phyloP scores from a whole-genome alignment of 768 basidiomycete genomes.

The Suillus spraguei region DNA sequence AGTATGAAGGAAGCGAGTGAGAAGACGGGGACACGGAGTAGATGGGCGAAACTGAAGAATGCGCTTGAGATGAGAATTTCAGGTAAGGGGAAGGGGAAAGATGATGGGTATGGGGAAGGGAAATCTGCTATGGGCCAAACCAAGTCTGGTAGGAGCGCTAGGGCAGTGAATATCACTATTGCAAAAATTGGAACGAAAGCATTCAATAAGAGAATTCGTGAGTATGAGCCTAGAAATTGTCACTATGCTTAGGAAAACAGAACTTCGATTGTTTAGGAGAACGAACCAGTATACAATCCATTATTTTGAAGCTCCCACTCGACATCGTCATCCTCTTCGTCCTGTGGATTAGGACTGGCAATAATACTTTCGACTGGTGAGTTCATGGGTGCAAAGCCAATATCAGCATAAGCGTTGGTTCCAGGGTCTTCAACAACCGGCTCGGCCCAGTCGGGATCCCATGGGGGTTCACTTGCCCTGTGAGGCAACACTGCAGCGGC shows the following conservation, averaged over 20 bases:
- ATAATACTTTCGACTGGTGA: constrained; percentile 34
- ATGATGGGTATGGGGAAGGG: constrained; percentile 45
- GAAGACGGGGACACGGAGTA: constrained; percentile 35
- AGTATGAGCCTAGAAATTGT: constrained; percentile 58
- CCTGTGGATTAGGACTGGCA: constrained; percentile 41
- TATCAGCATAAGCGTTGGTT: constrained; percentile 14
- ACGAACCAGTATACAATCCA: constrained; percentile 52
- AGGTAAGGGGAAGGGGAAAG: constrained; percentile 64
- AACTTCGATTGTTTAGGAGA: constrained; percentile 3
- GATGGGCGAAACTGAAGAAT: constrained; percentile 44
- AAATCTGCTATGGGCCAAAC: constrained; percentile 45
- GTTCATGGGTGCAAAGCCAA: constrained; percentile 33
- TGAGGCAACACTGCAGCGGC: constrained; percentile 30
- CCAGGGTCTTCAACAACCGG: no score
- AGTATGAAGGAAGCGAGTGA: constrained; percentile 36
- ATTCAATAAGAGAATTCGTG: constrained; percentile 54
- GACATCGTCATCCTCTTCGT: constrained; percentile 46
- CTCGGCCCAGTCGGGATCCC: constrained; percentile 21
- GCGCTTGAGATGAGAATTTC: constrained; percentile 63
- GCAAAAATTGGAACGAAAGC: constrained; percentile 60
- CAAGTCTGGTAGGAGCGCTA: constrained; percentile 52
- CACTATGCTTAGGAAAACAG: no score
- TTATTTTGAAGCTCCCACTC: constrained; percentile 49
- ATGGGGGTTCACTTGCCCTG: constrained; percentile 17
- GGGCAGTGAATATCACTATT: constrained; percentile 47